These are phyloP conservation scores for Neurospora tetraspora DNA, from an alignment of 495 filamentous ascomycete species.

Conservation along the genomic window DNA sequence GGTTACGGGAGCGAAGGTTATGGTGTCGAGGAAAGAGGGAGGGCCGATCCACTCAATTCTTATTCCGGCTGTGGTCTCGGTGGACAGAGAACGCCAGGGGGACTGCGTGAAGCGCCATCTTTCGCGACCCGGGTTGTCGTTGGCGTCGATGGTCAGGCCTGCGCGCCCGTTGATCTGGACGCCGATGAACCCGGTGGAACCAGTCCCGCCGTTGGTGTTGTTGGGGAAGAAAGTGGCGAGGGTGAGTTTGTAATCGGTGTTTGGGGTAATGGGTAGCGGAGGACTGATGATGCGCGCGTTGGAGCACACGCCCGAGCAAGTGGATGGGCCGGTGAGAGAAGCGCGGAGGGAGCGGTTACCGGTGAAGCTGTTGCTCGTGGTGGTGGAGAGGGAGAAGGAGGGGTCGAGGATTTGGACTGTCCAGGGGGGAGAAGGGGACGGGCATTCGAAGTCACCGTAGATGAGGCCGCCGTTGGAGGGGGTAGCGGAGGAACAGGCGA, in stretches of 20 bases:
- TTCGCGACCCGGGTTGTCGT: not conserved
- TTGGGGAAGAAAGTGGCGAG: not conserved
- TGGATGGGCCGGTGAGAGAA: not conserved
- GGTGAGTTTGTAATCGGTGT: conserved; percentile 3
- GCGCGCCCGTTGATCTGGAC: not conserved
- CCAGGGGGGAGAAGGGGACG: conserved; percentile 6
- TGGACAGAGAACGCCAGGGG: not conserved
- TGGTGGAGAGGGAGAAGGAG: conserved; percentile 1
- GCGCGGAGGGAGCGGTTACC: not conserved
- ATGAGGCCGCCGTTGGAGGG: conserved; percentile 1
- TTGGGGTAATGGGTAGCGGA: not conserved
- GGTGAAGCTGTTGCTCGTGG: not conserved
- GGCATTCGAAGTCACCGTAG: conserved; percentile 18
- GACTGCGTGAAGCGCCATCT: not conserved
- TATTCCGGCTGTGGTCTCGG: not conserved
- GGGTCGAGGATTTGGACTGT: conserved; percentile 9
- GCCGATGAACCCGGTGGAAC: not conserved
- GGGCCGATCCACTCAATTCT: conserved; percentile 1
- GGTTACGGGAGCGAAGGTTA: conserved; percentile 2
- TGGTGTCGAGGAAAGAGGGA: not conserved
- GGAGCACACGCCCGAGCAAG: not conserved
- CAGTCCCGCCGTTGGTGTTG: not conserved
- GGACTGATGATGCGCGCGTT: not conserved
- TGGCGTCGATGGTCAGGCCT: not conserved
- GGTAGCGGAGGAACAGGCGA: conserved; percentile 5